Evolutionary conservation across 169 alveolate species (phyloP), one percentile per base, ranked within the genome.

Genomic region (Plasmodium reichenowi): DNA sequence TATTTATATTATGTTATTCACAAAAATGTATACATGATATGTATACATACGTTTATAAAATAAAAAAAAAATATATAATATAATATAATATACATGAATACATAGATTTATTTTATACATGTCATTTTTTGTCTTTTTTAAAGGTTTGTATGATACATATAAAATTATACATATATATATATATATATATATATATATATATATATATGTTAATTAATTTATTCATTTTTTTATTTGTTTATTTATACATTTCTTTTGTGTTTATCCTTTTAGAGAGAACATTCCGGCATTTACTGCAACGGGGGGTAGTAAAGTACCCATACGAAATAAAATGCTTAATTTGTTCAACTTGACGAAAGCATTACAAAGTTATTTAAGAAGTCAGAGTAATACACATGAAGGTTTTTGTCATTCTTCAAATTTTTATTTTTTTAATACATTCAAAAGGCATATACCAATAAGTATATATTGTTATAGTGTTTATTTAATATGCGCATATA

Each of bases 301-400:
- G 5, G 92, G 92, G 12, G 68, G 10, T 20, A 86, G 76, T 20
- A 70, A 86, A 38, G 38, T 86, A 22, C 86, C 86, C 20, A n/a
- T 86, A 29, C 71, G 72, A 48, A 72, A 22, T 38, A 86, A 86
- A 72, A 59, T 47, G 78, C 10, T 86, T 22, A 70, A 86, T 47
- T 50, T 86, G 10, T 86, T 86, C n/a, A 26, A 72, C 26, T 60
- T 86, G 8, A 72, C 92, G 10, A 70, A 86, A 38, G 38, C 92
- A 4, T 8, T 86, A 15, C 78, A 86, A 48, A 86, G 92, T 63
- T 86, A 67, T 62, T 29, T 86, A 60, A 56, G 92, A 73, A 71
- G 76, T 22, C 86, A 72, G 47, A 86, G 92, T 54, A 86, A 86
- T 56, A 86, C 85, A 64, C 92, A 73, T 12, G 92, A 86, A 71